Evolutionary conservation across 164 flowering plant genomes (phyloP).

Genomic region (Santalum album): DNA sequence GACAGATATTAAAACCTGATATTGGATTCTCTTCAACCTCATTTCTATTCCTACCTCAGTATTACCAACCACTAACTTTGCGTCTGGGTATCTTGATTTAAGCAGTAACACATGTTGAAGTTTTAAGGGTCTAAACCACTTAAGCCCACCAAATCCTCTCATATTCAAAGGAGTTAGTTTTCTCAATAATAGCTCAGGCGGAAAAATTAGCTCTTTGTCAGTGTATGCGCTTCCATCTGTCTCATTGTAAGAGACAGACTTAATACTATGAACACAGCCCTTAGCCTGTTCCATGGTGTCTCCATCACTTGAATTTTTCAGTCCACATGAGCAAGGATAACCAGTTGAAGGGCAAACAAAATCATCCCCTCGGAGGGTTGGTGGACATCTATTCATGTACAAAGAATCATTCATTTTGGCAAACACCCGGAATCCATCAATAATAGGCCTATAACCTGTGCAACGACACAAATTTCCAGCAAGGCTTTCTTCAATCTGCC

Average conservation of each 20-base stretch:
- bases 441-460: constrained; percentile 92
- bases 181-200: constrained; percentile 78
- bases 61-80: constrained; percentile 79
- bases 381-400: constrained; percentile 39
- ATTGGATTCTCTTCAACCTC: constrained; percentile 72
- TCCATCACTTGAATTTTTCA: constrained; percentile 15
- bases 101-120: constrained; percentile 65
- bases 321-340: constrained; percentile 82
- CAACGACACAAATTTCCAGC: constrained; percentile 97
- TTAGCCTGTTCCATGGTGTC: constrained; percentile 9
- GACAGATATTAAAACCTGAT: constrained; percentile 57
- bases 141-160: constrained; percentile 69
- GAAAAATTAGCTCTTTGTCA: constrained; percentile 86
- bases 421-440: constrained; percentile 94
- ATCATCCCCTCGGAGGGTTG: constrained; percentile 22
- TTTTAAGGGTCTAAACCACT: constrained; percentile 70
- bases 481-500: constrained; percentile 88
- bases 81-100: constrained; percentile 64
- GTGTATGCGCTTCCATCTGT: constrained; percentile 63
- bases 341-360: constrained; percentile 89
- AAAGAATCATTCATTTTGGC: constrained; percentile 75
- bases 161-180: constrained; percentile 45
- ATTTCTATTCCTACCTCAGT: constrained; percentile 95
- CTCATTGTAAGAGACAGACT: constrained; percentile 55
- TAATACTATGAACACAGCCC: constrained; percentile 13